Base-by-base conservation (phyloP, 169 alveolate genomes). In the Eimeria brunetti region DNA sequence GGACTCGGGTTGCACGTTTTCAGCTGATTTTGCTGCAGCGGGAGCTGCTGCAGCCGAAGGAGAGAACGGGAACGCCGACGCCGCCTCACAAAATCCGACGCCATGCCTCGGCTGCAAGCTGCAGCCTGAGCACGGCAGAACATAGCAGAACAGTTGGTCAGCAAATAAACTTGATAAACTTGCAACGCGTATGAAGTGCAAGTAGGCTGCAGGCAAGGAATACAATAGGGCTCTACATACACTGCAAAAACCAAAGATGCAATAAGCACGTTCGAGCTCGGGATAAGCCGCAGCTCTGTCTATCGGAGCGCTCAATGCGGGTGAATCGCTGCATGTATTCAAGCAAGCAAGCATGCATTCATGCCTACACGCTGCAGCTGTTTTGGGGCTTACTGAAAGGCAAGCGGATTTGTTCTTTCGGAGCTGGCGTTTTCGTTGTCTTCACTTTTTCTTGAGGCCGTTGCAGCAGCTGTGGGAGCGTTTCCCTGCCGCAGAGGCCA, bases 51-150 rank as follows among this genome's bases (percentile, higher is more conserved):
- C 62, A 51, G 91, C 92, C 33, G 27, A 58, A 86, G 38, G 56
- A 18, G 41, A 16, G n/a, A n/a, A 22, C 44, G 27, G 22, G 46
- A 11, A 24, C 33, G 38, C 20, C 36, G 44, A 1, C 46, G 46
- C 7, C 64, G 16, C 62, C 88, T 2, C n/a, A 27, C 64, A 30
- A 27, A 41, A 22, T 44, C 88, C 1, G 75, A 56, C 90, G 51
- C 90, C 90, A 53, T 83, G 73, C 51, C 73, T 51, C 60, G 33
- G 90, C 90, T 83, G 90, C 90, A 20, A 49, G 56, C 90, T 83
- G 49, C 90, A 83, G 90, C 90, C 75, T 83, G 90, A 83, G 56
- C 30, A 49, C 88, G 41, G 62, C 88, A 51, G 44, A 44, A 46
- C 41, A n/a, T 51, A 27, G 44, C 18, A 44, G 24, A 62, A 46